Conservation (phyloP, 2,329 filamentous ascomycete species). For the Aspergillus eucalypticola region DNA sequence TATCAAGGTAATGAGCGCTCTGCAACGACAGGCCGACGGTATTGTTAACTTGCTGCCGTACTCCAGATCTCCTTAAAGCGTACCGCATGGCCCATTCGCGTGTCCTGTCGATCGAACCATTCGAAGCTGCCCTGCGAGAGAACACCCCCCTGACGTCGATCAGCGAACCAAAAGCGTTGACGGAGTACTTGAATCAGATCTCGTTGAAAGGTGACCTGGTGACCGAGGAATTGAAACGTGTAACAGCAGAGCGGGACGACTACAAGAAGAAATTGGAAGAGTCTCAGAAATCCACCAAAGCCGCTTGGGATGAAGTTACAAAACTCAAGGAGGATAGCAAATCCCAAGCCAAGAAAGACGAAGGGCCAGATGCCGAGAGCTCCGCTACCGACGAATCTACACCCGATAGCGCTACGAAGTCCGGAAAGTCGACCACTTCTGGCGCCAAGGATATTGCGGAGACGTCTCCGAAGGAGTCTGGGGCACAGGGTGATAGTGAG, state of each 20-base stretch:
- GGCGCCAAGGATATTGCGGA: conserved; percentile 33
- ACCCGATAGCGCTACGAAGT: conserved; percentile 4
- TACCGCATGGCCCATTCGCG: conserved; percentile 89
- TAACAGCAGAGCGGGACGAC: conserved; percentile 77
- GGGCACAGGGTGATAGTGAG: conserved; percentile 50
- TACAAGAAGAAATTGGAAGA: conserved; percentile 75
- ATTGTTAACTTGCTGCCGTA: background rate
- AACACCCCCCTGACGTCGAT: conserved; percentile 91
- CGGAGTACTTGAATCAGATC: conserved; percentile 87
- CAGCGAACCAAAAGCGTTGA: conserved; percentile 75
- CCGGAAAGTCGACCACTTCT: conserved; percentile 10
- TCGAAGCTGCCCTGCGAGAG: conserved; percentile 87
- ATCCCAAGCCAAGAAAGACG: conserved; percentile 3
- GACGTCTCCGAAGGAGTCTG: conserved; percentile 22
- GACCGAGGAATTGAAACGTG: conserved; percentile 85
- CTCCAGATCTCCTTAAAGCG: conserved; percentile 79
- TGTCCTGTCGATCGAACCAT: conserved; percentile 84
- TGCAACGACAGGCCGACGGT: background rate
- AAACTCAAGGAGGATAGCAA: conserved; percentile 48
- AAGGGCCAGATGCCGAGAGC: background rate
- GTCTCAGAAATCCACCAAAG: conserved; percentile 62
- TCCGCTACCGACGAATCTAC: background rate
- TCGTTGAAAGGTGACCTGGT: conserved; percentile 88
- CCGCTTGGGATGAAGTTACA: conserved; percentile 65
- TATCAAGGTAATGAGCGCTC: conserved; percentile 67